Evolutionary conservation across 768 basidiomycete genomes (phyloP).

Genomic region (Russula earlei): DNA sequence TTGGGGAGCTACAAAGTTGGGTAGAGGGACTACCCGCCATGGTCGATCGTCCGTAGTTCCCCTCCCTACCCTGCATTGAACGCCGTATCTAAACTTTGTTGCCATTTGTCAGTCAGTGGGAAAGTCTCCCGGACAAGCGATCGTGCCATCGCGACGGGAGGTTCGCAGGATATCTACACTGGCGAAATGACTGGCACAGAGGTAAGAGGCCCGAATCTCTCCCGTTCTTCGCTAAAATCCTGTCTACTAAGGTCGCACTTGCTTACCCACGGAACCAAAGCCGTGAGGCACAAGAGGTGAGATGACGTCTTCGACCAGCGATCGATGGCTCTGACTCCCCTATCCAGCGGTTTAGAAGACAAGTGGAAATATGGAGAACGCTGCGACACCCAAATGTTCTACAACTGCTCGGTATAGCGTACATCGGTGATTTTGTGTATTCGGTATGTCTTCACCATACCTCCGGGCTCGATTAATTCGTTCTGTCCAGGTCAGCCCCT

Average conservation of each 20-base stretch:
- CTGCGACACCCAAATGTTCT: conserved; percentile 15
- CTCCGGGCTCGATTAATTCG: not conserved
- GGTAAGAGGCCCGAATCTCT: not conserved
- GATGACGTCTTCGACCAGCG: not conserved
- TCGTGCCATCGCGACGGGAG: conserved; percentile 5
- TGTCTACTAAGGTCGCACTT: not conserved
- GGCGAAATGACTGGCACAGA: conserved; percentile 11
- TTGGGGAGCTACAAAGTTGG: conserved; percentile 12
- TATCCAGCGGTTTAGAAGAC: conserved; percentile 10
- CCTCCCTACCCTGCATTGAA: not conserved
- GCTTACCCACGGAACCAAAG: conserved; percentile 10
- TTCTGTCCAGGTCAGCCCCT: conserved; percentile 7
- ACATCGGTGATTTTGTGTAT: conserved; percentile 4
- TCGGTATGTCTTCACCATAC: not conserved
- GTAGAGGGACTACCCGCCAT: conserved; percentile 15
- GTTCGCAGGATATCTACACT: conserved; percentile 17
- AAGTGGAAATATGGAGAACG: conserved; percentile 19
- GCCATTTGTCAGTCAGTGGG: conserved; percentile 10
- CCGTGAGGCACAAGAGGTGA: conserved; percentile 10
- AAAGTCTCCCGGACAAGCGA: conserved; percentile 9
- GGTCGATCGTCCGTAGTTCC: conserved; percentile 14
- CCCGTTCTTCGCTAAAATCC: not conserved
- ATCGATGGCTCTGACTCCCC: not conserved
- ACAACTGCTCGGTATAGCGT: conserved; percentile 12
- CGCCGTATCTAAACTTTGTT: not conserved